phyloP scores from a whole-genome alignment of 2,329 filamentous ascomycete genomes.

The Colletotrichum tanaceti region DNA sequence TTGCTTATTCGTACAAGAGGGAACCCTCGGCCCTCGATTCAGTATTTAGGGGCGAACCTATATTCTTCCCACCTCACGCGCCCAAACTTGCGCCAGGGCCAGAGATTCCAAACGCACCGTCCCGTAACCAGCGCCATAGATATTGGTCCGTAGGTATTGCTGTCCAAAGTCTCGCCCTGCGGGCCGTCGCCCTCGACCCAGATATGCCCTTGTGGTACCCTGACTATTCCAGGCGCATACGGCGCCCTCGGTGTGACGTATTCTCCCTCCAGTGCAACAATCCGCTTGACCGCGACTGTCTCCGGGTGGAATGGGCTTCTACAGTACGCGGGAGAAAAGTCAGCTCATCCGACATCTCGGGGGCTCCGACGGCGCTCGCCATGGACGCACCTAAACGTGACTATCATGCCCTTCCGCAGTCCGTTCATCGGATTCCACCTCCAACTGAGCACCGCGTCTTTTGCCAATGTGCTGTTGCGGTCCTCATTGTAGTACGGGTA shows the following conservation, averaged over 20 bases:
- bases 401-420: conserved; percentile 78
- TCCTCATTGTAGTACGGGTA: conserved; percentile 79
- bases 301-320: conserved; percentile 80
- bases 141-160: conserved; percentile 90
- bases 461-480: conserved; percentile 64
- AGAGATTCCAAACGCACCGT: conserved; percentile 77
- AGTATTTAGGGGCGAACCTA: conserved; percentile 47
- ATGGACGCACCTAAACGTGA: conserved; percentile 71
- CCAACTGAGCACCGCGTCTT: conserved; percentile 69
- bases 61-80: conserved; percentile 69
- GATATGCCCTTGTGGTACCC: conserved; percentile 84
- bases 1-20: conserved; percentile 14
- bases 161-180: conserved; percentile 78
- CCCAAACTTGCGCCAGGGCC: conserved; percentile 72
- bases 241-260: conserved; percentile 73
- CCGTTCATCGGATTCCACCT: conserved; percentile 69
- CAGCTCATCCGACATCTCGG: conserved; percentile 1
- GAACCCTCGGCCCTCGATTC: conserved; percentile 44
- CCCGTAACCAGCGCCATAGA: conserved; percentile 81
- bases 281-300: conserved; percentile 79
- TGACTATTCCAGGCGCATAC: conserved; percentile 66
- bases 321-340: conserved; percentile 15
- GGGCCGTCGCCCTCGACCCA: conserved; percentile 95
- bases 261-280: conserved; percentile 86
- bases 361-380: background rate